Evolutionary conservation across 2,329 filamentous ascomycete genomes (phyloP).

Genomic region (Diaporthe amygdali): DNA sequence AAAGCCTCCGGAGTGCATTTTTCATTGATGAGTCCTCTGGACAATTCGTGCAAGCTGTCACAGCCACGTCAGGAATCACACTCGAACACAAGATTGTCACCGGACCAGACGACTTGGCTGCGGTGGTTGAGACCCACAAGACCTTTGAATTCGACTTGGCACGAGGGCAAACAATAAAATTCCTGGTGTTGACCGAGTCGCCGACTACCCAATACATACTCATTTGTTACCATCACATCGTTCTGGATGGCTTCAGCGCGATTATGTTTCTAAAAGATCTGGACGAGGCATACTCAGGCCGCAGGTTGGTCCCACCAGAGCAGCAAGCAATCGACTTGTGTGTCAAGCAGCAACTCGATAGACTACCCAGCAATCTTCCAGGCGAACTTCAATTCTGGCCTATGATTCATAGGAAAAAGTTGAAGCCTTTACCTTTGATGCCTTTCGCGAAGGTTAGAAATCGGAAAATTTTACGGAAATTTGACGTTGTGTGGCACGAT

Average conservation of each 20-base stretch:
- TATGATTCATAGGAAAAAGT: not conserved
- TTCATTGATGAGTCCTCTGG: too few relatives aligned
- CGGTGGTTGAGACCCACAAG: not conserved
- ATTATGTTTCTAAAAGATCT: slow-evolving; percentile 38
- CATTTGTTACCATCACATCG: slow-evolving; percentile 31
- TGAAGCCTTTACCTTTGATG: not conserved
- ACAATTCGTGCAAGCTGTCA: too few relatives aligned
- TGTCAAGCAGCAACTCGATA: slow-evolving; percentile 33
- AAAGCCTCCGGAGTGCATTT: too few relatives aligned
- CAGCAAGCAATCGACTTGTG: slow-evolving; percentile 42
- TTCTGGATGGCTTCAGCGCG: slow-evolving; percentile 11
- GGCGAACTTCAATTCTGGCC: slow-evolving; percentile 4
- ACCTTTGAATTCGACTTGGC: not conserved
- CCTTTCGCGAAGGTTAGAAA: slow-evolving; percentile 27
- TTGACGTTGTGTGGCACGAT: slow-evolving; percentile 19
- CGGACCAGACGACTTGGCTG: too few relatives aligned
- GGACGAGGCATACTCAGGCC: slow-evolving; percentile 43
- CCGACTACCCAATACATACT: slow-evolving; percentile 44
- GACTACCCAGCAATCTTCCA: slow-evolving; percentile 34
- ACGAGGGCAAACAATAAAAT: not conserved
- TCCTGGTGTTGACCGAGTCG: slow-evolving; percentile 14
- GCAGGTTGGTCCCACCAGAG: slow-evolving; percentile 25
- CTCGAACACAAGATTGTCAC: not conserved
- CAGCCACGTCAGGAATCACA: too few relatives aligned
- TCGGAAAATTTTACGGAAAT: not conserved